Conservation (phyloP, 208 protist species). For the Trichomonas vaginalis region DNA sequence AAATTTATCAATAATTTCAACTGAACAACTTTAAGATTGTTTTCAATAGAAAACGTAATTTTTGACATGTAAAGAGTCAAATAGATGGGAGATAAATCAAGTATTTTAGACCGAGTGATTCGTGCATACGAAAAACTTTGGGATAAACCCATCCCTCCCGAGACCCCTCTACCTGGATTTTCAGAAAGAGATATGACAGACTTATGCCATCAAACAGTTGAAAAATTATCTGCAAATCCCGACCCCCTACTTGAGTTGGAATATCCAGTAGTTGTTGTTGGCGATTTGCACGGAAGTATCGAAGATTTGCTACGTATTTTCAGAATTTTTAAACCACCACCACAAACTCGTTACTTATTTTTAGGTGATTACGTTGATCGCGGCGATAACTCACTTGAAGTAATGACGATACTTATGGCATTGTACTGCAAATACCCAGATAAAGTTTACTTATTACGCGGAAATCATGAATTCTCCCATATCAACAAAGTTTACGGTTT, state of each 20-base stretch:
- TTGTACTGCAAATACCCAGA: slow-evolving; percentile 62
- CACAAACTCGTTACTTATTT: slow-evolving; percentile 92
- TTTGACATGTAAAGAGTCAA: too few species aligned
- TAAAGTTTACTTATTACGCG: slow-evolving; percentile 63
- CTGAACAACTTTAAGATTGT: too few species aligned
- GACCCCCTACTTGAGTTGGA: background rate
- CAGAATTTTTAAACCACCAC: slow-evolving; percentile 50
- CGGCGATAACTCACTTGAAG: slow-evolving; percentile 52
- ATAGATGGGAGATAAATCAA: too few species aligned
- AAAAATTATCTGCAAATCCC: background rate
- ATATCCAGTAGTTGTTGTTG: background rate
- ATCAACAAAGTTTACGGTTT: slow-evolving; percentile 93
- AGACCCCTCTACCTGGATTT: background rate
- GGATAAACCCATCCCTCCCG: background rate
- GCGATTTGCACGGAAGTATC: slow-evolving; percentile 13
- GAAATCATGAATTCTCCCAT: slow-evolving; percentile 73
- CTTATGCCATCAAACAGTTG: background rate
- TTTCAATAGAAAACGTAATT: too few species aligned
- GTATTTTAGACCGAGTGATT: background rate
- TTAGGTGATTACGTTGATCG: slow-evolving; percentile 47
- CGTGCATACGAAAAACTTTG: background rate
- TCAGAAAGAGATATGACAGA: background rate
- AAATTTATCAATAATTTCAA: too few species aligned
- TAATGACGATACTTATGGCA: slow-evolving; percentile 65
- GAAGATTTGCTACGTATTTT: slow-evolving; percentile 66